phyloP scores from a whole-genome alignment of 345 rosid genomes.

The Hibiscus trionum region DNA sequence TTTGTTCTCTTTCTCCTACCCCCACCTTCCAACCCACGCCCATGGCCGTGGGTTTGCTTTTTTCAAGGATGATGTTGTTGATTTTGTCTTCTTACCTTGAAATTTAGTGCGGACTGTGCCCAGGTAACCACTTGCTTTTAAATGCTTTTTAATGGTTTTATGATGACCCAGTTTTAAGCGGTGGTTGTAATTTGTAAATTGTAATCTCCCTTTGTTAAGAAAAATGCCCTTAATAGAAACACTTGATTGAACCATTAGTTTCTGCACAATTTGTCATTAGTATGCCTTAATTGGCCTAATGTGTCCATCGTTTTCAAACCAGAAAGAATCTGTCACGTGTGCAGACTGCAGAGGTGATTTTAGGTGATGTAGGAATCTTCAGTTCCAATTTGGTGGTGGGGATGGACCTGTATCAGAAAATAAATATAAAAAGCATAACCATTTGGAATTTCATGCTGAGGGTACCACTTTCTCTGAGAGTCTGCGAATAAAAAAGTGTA shows the following conservation, averaged over 20 bases:
- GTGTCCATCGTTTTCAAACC: neutral
- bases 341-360: neutral
- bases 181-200: no score
- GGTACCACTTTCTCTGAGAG: conserved; percentile 4
- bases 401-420: conserved; percentile 1
- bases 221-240: neutral
- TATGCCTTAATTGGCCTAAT: neutral
- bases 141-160: neutral
- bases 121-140: neutral
- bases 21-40: neutral
- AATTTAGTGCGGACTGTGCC: neutral
- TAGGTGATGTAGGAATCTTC: neutral
- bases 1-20: neutral
- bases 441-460: neutral
- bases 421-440: neutral
- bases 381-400: neutral
- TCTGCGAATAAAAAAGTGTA: neutral
- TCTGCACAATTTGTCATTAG: neutral
- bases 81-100: conserved; percentile 4
- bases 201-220: no score
- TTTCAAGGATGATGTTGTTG: neutral
- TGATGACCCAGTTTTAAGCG: neutral
- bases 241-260: neutral
- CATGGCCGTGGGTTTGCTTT: neutral
- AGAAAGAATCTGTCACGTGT: neutral